A percentile compares a stretch with the other conserved stretches of the same genome.
These are phyloP conservation scores for Cryphonectria nitschkei DNA, from an alignment of 2,329 filamentous ascomycete genomes.

Conservation along the genomic window DNA sequence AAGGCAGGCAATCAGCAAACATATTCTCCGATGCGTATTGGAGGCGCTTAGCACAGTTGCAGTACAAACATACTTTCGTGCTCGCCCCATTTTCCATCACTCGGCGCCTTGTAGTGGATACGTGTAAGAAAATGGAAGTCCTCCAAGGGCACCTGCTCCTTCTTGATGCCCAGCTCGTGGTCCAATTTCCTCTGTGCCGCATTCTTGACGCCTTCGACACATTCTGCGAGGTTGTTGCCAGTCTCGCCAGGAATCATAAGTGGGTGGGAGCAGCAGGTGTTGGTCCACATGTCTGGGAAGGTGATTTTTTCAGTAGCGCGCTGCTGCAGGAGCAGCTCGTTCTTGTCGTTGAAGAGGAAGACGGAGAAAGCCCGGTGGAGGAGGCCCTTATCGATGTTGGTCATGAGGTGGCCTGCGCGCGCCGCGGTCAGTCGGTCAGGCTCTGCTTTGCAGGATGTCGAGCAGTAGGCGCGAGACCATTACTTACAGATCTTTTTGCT, in stretches of 20 bases:
- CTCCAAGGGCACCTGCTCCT: conserved; percentile 85
- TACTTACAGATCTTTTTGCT: conserved; percentile 95
- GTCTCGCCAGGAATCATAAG: conserved; percentile 91
- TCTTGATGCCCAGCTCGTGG: conserved; percentile 92
- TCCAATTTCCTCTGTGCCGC: conserved; percentile 92
- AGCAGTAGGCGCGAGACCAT: neutral
- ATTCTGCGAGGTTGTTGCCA: conserved; percentile 77
- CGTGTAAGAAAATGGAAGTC: conserved; percentile 92
- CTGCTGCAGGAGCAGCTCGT: conserved; percentile 92
- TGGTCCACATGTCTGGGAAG: conserved; percentile 99
- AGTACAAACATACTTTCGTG: conserved; percentile 79
- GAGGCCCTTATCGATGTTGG: conserved; percentile 94
- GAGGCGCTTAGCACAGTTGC: neutral
- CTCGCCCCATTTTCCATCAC: conserved; percentile 97
- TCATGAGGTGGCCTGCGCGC: conserved; percentile 89
- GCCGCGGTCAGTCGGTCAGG: neutral
- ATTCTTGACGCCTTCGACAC: conserved; percentile 83
- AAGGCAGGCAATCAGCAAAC: conserved; percentile 9
- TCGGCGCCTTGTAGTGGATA: conserved; percentile 98
- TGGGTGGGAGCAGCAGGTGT: conserved; percentile 98
- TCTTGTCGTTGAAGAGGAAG: conserved; percentile 94
- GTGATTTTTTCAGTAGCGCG: conserved; percentile 97
- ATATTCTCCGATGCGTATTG: neutral
- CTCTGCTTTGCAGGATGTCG: neutral
- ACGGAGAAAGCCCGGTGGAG: conserved; percentile 97